Conservation (phyloP, 768 basidiomycete species). For the Nidularia pulvinata region DNA sequence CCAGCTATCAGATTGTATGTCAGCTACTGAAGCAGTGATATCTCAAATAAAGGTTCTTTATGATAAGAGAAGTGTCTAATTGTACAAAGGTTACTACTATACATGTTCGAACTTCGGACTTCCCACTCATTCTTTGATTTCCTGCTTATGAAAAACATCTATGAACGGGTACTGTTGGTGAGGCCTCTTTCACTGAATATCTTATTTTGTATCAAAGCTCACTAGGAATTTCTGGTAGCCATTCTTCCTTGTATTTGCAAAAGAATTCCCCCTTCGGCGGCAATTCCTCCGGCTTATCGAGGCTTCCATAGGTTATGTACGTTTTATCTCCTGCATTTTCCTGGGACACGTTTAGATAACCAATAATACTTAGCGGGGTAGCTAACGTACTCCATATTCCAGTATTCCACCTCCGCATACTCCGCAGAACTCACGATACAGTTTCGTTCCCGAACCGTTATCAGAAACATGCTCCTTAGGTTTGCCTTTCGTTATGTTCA, state of each 20-base stretch:
- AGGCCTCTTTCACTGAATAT: background rate
- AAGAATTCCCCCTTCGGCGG: constrained; percentile 13
- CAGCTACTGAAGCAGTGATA: no score
- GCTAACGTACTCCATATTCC: constrained; percentile 9
- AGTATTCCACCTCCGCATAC: constrained; percentile 10
- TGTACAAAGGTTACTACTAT: no score
- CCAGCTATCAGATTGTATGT: no score
- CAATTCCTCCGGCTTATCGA: constrained; percentile 8
- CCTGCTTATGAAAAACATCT: constrained; percentile 12
- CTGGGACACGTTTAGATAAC: background rate
- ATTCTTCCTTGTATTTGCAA: constrained; percentile 9
- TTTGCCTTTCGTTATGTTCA: constrained; percentile 5
- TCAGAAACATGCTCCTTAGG: constrained; percentile 10
- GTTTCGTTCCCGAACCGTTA: constrained; percentile 7
- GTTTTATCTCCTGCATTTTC: constrained; percentile 10
- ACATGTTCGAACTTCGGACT: no score
- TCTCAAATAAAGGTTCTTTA: no score
- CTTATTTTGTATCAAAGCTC: background rate
- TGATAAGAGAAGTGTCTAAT: no score
- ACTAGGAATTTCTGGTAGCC: constrained; percentile 14
- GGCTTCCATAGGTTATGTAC: constrained; percentile 10
- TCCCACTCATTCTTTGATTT: constrained; percentile 8
- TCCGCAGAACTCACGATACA: constrained; percentile 12
- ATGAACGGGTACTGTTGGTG: background rate
- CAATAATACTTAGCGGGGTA: no score